Conservation (phyloP, 768 basidiomycete species). For the Boletus patriciae region DNA sequence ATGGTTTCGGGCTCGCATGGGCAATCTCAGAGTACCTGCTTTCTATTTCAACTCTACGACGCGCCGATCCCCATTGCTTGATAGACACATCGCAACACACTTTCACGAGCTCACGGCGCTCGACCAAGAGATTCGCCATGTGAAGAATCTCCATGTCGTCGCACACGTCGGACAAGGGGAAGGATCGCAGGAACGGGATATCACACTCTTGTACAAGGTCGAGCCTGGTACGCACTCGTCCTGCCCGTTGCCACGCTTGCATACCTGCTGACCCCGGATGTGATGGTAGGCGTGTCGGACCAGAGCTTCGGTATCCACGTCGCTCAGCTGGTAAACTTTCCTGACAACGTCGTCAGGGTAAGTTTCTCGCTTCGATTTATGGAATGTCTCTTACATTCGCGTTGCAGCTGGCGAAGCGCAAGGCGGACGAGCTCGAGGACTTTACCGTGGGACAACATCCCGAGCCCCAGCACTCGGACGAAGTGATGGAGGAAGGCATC, state of each 20-base stretch:
- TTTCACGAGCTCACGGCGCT: slow-evolving; percentile 96
- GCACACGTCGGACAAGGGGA: slow-evolving; percentile 74
- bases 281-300: slow-evolving; percentile 86
- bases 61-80: not conserved
- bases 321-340: slow-evolving; percentile 96
- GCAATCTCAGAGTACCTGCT: slow-evolving; percentile 88
- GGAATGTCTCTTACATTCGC: not conserved
- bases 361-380: slow-evolving; percentile 2
- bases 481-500: slow-evolving; percentile 76
- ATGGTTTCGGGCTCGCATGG: slow-evolving; percentile 98
- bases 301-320: slow-evolving; percentile 99
- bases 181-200: slow-evolving; percentile 61
- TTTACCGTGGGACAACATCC: slow-evolving; percentile 52
- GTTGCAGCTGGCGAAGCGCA: slow-evolving; percentile 79
- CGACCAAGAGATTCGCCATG: slow-evolving; percentile 80
- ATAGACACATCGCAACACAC: slow-evolving; percentile 93
- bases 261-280: not conserved
- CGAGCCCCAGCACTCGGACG: slow-evolving; percentile 49
- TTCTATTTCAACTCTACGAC: no score
- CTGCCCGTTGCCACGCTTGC: not conserved
- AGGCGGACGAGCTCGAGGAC: slow-evolving; percentile 38
- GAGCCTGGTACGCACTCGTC: slow-evolving; percentile 62
- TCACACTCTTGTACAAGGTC: slow-evolving; percentile 74
- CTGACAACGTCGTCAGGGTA: slow-evolving; percentile 88
- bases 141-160: slow-evolving; percentile 94